Base-by-base conservation (phyloP, 2,329 filamentous ascomycete genomes). In the Aspergillus sclerotialis region DNA sequence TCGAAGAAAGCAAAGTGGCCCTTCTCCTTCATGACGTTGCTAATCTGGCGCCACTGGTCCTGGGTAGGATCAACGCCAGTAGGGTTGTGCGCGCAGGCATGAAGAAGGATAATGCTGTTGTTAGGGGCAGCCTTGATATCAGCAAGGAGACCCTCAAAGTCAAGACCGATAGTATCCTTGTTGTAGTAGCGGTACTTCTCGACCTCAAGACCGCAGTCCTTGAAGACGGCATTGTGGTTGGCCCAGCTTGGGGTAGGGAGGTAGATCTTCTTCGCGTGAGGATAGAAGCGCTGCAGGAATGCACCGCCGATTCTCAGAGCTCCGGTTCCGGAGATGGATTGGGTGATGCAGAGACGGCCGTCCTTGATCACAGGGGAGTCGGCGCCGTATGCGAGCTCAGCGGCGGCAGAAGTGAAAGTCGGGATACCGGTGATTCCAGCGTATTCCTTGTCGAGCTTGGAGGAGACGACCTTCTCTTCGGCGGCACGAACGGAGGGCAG, bases 131-230 rank as follows among this genome's bases (percentile, higher is more conserved):
- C 78, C 73, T 93, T 88, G 70, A 98, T 81, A 64, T 96, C 89
- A 55, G 77, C 82, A 40, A 95, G 60, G 75, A 98, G 78, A 55
- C 92, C 92, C 50, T 93, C 86, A 58, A 95, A 96, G 75, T 98
- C 92, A 46, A 98, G 82, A 37, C 89, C 89, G 61, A 95, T 96
- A 58, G 90, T 96, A 62, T 94, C 82, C 76, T 94, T 93, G 80
- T 96, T 86, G 75, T 96, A 98, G 80, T 98, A 98, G 55, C 86
- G 78, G 77, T 98, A 98, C 71, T 89, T 87, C 70, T 89, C 80
- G 43, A 96, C 88, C 67, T 85, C 76, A 47, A 98, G 77, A 38
- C 89, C 87, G 19, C 86, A 84, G 67, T 96, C 89, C 68, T 77
- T 82, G 80, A 98, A 96, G 65, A 98, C 85, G 46, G 90, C 89